These are phyloP conservation scores for Wickerhamiella vanderwaltii DNA, from an alignment of 805 yeast genomes.

Conservation along the genomic window DNA sequence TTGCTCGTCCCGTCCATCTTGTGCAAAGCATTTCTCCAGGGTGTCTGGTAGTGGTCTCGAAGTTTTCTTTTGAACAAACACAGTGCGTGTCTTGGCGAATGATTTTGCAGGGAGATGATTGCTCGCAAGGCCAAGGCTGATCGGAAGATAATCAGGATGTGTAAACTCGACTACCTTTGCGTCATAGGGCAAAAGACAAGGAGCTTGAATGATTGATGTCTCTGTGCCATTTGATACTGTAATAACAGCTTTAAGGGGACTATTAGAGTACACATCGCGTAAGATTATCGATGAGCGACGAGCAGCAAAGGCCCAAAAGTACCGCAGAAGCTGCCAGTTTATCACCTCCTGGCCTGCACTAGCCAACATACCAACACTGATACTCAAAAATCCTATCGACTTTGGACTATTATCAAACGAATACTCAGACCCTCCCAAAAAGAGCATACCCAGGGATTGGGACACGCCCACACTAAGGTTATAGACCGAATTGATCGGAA, in stretches of 20 bases:
- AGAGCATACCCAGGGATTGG: slow-evolving; percentile 75
- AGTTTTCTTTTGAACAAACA: slow-evolving; percentile 37
- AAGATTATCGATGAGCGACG: slow-evolving; percentile 71
- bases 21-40: background rate
- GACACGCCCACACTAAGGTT: slow-evolving; percentile 70
- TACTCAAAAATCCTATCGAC: slow-evolving; percentile 55
- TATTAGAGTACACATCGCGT: slow-evolving; percentile 51
- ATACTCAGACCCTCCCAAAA: slow-evolving; percentile 86
- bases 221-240: slow-evolving; percentile 31
- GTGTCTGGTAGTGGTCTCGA: slow-evolving; percentile 1
- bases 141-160: slow-evolving; percentile 37
- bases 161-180: slow-evolving; percentile 39
- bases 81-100: slow-evolving; percentile 35
- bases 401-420: slow-evolving; percentile 54
- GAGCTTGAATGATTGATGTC: slow-evolving; percentile 33
- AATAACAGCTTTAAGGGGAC: slow-evolving; percentile 34
- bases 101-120: slow-evolving; percentile 26
- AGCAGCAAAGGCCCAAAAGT: slow-evolving; percentile 80
- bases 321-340: slow-evolving; percentile 71
- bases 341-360: slow-evolving; percentile 33
- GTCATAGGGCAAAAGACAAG: slow-evolving; percentile 58
- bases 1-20: background rate
- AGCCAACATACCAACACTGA: slow-evolving; percentile 68
- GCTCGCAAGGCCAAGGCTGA: slow-evolving; percentile 33
- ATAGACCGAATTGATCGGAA: slow-evolving; percentile 32